Evolutionary conservation across 306 rosid species (phyloP), one percentile per base, ranked within the genome.

Genomic region (Prunus salicina): DNA sequence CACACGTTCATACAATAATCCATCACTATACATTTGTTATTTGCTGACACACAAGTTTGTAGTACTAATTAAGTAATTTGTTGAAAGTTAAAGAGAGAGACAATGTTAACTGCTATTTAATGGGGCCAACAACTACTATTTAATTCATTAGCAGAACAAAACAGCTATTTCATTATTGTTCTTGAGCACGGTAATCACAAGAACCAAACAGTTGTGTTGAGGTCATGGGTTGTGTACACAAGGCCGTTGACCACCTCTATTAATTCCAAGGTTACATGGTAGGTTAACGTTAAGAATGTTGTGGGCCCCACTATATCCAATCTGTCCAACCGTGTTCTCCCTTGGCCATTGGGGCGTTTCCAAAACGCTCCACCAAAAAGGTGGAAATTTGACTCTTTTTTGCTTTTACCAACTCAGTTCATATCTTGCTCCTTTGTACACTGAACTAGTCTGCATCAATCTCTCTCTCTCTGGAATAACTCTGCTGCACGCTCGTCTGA

Each of bases 261-360:
- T 10, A 6, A 28, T 51, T 34, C 41, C 43, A 58, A 24, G 8
- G 27, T 9, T 34, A 18, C 61, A 18, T 28, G 61, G 78, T 8
- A 8, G 43, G 73, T 53, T 75, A 75, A 58, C 75, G 80, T 80
- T 63, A 60, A 56, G 65, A 41, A 64, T 22, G 55, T 1, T 8
- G 7, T 27, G 79, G 87, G 76, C 63, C 86, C 89, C 85, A 74
- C 76, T 3, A 60, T 38, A 88, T 83, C 88, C 83, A 73, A 52
- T 71, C 68, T 72, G 80, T 55, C 74, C 12, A 32, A 18, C 24
- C 38, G 52, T 13, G 13, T 24, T 14, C 20, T 10, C 51, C 5
- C 13, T 51, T 10, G 28, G 6, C 27, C 32, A 83, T 64, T 75
- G 81, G 85, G 30, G 62, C 82, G 88, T 83, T 43, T 0, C 5